Conservation (phyloP, 371 early-diverging fungal species). For the Apophysomyces ossiformis region DNA sequence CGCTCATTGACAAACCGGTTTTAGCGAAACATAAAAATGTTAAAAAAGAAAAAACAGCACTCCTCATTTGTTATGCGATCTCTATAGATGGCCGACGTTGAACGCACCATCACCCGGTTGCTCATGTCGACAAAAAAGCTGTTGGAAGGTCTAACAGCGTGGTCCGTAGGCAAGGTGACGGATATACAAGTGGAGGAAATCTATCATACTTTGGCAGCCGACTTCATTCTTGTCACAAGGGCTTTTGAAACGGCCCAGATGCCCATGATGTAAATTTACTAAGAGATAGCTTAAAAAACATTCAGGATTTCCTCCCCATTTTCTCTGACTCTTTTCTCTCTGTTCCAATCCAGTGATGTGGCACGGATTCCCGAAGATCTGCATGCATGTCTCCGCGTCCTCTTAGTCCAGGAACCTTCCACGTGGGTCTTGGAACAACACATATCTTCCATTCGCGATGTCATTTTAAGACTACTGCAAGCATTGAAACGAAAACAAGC, state of each 20-base stretch:
- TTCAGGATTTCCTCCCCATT: neutral
- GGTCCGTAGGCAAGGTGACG: constrained; percentile 47
- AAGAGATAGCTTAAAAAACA: neutral
- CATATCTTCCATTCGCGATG: constrained; percentile 59
- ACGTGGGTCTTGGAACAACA: constrained; percentile 53
- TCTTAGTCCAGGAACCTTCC: constrained; percentile 53
- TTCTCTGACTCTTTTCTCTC: neutral
- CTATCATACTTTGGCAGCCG: constrained; percentile 45
- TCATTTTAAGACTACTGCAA: constrained; percentile 57
- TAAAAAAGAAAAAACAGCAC: constrained; percentile 1
- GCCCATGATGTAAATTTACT: constrained; percentile 50
- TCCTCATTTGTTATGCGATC: constrained; percentile 15
- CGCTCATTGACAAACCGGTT: constrained; percentile 10
- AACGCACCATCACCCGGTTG: constrained; percentile 55
- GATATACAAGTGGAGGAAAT: constrained; percentile 55
- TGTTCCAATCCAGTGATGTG: constrained; percentile 44
- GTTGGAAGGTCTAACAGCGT: constrained; percentile 58
- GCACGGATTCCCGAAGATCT: constrained; percentile 57
- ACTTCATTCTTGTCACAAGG: constrained; percentile 50
- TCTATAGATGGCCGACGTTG: constrained; percentile 53
- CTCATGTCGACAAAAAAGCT: constrained; percentile 60
- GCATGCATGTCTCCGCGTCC: constrained; percentile 46
- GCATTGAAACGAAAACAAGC: constrained; percentile 61
- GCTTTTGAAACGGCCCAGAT: constrained; percentile 53
- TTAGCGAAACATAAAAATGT: neutral